Percentiles rank a stretch among this genome's conserved stretches.
phyloP scores from a whole-genome alignment of 1,139 yeast species.

The Suzukiozyma palmioleophila region DNA sequence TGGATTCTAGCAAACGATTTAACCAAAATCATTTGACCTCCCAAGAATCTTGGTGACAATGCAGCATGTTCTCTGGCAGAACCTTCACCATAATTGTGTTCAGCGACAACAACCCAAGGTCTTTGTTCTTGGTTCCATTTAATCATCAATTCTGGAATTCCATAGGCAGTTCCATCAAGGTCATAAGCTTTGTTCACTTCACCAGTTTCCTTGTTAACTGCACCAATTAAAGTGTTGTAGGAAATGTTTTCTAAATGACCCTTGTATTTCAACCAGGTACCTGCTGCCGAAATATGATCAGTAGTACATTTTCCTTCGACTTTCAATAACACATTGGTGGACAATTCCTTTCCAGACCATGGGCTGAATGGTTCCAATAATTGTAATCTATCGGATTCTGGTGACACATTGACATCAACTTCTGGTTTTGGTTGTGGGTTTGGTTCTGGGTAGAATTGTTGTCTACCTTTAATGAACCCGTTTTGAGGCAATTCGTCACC shows the following conservation, averaged over 20 bases:
- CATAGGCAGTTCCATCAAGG: constrained; percentile 68
- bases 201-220: constrained; percentile 94
- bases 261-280: constrained; percentile 98
- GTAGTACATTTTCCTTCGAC: constrained; percentile 98
- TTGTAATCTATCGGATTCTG: constrained; percentile 70
- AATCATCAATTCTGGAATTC: constrained; percentile 95
- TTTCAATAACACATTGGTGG: constrained; percentile 72
- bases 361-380: constrained; percentile 82
- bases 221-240: constrained; percentile 92
- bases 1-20: constrained; percentile 95
- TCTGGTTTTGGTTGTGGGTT: constrained; percentile 70
- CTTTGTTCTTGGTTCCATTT: constrained; percentile 82
- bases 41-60: constrained; percentile 86
- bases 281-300: constrained; percentile 98
- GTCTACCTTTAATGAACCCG: constrained; percentile 82
- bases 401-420: constrained; percentile 69
- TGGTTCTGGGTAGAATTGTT: constrained; percentile 78
- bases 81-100: constrained; percentile 98
- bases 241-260: constrained; percentile 96
- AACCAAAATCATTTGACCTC: constrained; percentile 83
- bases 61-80: constrained; percentile 99
- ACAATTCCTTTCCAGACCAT: constrained; percentile 81
- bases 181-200: constrained; percentile 91
- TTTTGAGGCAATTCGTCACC: constrained; percentile 81
- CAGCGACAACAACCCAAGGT: constrained; percentile 96